Evolutionary conservation across 495 filamentous ascomycete genomes (phyloP).

Genomic region (Tuber melanosporum): DNA sequence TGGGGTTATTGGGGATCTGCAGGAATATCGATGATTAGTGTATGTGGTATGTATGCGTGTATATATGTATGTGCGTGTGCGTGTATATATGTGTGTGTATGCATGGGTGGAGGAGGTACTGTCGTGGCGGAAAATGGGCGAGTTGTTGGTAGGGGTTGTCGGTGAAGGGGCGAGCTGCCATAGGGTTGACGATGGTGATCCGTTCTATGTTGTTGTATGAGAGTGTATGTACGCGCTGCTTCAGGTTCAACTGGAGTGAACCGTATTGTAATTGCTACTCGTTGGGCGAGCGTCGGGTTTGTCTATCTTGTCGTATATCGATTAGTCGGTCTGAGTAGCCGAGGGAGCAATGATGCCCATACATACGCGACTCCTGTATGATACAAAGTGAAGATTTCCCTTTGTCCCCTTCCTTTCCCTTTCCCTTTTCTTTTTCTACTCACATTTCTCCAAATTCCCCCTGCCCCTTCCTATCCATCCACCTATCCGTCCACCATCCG

Average conservation of each 20-base stretch:
- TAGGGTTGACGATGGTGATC: neutral
- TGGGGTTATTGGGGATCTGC: neutral
- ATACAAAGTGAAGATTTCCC: neutral
- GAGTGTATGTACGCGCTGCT: neutral
- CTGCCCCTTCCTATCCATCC: neutral
- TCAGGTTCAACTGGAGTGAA: neutral
- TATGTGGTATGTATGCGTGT: neutral
- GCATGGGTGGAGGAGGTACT: neutral
- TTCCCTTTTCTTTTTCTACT: neutral
- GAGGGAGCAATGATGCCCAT: neutral
- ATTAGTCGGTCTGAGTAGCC: neutral
- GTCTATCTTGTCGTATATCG: neutral
- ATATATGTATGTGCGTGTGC: neutral
- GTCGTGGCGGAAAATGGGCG: neutral
- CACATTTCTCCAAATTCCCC: neutral
- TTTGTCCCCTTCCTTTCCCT: neutral
- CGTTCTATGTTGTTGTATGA: neutral
- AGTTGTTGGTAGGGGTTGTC: neutral
- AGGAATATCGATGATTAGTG: neutral
- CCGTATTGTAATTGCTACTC: neutral
- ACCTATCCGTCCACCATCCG: neutral
- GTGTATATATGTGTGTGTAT: neutral
- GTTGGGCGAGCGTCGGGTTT: neutral
- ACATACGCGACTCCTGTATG: neutral
- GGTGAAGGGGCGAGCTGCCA: neutral